Percentiles rank a stretch among this genome's conserved stretches.
Evolutionary conservation across 257 asterid genomes (phyloP).

Genomic region (Capsicum chinense): DNA sequence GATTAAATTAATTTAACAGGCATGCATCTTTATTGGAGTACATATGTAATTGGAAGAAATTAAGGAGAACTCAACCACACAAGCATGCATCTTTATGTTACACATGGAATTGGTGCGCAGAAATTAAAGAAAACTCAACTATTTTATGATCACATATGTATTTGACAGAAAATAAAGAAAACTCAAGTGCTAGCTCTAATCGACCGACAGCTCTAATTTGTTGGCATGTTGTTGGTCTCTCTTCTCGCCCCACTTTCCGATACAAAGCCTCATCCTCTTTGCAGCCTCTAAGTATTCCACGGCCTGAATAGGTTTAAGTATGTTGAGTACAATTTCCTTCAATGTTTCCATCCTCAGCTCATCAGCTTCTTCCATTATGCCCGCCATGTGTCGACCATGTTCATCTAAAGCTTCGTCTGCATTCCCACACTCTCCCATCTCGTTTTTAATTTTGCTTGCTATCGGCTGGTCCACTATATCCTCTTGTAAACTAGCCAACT

Average conservation of each 20-base stretch:
- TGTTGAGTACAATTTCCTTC: constrained; percentile 38
- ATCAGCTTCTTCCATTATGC: constrained; percentile 54
- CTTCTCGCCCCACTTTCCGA: constrained; percentile 56
- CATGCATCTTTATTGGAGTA: too few species aligned
- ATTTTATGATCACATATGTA: too few species aligned
- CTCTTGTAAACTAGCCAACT: constrained; percentile 53
- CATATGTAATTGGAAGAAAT: too few species aligned
- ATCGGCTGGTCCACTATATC: constrained; percentile 46
- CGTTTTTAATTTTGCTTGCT: constrained; percentile 31
- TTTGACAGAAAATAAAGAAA: too few species aligned
- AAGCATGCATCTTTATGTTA: too few species aligned
- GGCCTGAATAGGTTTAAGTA: constrained; percentile 58
- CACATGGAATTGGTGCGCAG: too few species aligned
- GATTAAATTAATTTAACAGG: too few species aligned
- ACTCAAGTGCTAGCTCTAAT: too few species aligned
- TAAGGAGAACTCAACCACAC: too few species aligned
- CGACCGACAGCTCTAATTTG: too few species aligned
- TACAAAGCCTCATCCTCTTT: constrained; percentile 50
- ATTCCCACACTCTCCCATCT: constrained; percentile 3
- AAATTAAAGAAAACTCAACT: too few species aligned
- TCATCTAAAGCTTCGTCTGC: constrained; percentile 45
- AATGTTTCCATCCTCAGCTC: constrained; percentile 45
- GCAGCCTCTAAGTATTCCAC: constrained; percentile 57
- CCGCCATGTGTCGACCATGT: constrained; percentile 41
- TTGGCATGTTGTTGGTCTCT: constrained; percentile 32